phyloP scores from a whole-genome alignment of 2,329 filamentous ascomycete species.

The Domatiomyces catenatus region DNA sequence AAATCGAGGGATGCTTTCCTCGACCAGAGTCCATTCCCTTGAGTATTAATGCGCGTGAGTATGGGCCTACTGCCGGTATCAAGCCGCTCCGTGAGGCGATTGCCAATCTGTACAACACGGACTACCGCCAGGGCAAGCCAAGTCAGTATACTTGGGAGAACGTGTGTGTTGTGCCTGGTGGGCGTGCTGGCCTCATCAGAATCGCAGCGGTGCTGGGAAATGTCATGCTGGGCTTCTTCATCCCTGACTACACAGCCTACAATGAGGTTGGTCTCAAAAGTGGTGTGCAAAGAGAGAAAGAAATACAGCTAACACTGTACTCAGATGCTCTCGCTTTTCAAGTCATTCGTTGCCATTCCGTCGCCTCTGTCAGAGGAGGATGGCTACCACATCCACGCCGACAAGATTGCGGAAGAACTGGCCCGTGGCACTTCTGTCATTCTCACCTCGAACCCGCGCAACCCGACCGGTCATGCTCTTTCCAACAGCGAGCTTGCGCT shows the following conservation, averaged over 20 bases:
- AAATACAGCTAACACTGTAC: not conserved
- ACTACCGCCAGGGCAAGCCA: constrained; percentile 72
- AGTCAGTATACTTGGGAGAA: constrained; percentile 96
- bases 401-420: constrained; percentile 86
- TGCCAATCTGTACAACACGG: constrained; percentile 80
- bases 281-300: not conserved
- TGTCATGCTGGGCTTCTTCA: constrained; percentile 83
- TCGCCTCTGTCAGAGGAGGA: constrained; percentile 73
- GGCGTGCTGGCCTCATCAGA: constrained; percentile 78
- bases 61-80: constrained; percentile 87
- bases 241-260: constrained; percentile 91
- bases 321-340: constrained; percentile 78
- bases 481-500: constrained; percentile 69
- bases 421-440: constrained; percentile 75
- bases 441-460: constrained; percentile 85
- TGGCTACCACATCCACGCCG: constrained; percentile 81
- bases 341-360: constrained; percentile 79
- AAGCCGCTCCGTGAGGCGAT: constrained; percentile 79
- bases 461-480: constrained; percentile 81
- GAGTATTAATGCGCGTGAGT: constrained; percentile 65
- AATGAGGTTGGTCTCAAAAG: constrained; percentile 42
- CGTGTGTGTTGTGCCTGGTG: constrained; percentile 77
- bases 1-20: constrained; percentile 77
- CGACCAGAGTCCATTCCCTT: constrained; percentile 67
- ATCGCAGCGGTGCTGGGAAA: constrained; percentile 91